Conservation (phyloP, 257 asterid genomes). For the Dorcoceras hygrometricum region DNA sequence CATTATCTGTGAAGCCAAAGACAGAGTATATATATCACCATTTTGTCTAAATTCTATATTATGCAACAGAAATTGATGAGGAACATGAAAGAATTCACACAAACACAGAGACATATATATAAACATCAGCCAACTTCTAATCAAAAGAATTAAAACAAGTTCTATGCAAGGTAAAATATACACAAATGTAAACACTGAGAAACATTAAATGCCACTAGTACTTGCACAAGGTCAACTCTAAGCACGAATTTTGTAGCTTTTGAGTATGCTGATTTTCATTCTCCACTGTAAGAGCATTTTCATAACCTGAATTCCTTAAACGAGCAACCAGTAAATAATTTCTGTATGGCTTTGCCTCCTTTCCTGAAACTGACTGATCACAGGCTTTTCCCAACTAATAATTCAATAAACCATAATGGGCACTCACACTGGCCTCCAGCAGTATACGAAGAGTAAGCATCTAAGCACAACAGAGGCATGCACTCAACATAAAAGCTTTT, state of each 20-base stretch:
- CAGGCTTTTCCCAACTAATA: background rate
- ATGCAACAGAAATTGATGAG: background rate
- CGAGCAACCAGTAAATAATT: background rate
- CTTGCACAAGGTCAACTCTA: background rate
- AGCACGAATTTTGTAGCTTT: no score
- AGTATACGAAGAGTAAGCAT: background rate
- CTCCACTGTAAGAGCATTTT: background rate
- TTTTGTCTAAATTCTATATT: no score
- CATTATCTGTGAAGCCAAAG: conserved; percentile 45
- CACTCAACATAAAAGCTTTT: background rate
- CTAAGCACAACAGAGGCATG: background rate
- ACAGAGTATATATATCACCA: no score
- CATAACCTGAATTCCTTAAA: background rate
- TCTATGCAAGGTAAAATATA: background rate
- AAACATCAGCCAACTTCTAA: background rate
- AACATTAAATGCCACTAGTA: background rate
- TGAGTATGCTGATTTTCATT: background rate
- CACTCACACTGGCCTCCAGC: background rate
- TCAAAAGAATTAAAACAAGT: no score
- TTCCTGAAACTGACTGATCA: background rate
- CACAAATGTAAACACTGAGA: background rate
- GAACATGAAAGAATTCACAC: no score
- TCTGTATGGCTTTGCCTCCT: background rate
- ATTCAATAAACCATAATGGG: no score
- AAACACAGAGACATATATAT: no score